These are phyloP conservation scores for Lagerstroemia fauriei DNA, from an alignment of 441 rosid species.

Conservation along the genomic window DNA sequence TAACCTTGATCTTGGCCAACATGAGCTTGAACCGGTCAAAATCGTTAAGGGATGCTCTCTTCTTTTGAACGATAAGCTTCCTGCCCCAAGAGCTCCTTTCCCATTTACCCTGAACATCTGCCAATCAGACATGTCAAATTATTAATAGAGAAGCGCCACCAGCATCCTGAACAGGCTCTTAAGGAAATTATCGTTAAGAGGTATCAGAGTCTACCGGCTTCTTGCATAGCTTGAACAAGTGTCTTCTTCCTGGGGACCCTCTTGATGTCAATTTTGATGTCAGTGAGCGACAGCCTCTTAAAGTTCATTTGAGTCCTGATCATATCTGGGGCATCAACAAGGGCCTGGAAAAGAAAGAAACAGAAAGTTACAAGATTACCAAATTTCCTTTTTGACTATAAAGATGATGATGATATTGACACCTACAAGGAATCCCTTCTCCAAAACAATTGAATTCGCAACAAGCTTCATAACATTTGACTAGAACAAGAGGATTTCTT, in stretches of 20 bases:
- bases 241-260: conserved; percentile 14
- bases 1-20: conserved; percentile 14
- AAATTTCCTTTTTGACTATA: not conserved
- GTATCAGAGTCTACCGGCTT: conserved; percentile 1
- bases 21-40: conserved; percentile 13
- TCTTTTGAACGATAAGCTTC: conserved; percentile 10
- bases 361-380: not conserved
- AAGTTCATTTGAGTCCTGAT: conserved; percentile 18
- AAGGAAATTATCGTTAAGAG: not conserved
- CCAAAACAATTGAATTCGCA: not conserved
- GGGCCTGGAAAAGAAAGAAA: not conserved
- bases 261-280: not conserved
- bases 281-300: conserved; percentile 16
- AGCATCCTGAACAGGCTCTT: not conserved
- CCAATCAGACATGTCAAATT: not conserved
- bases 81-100: conserved; percentile 14
- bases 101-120: conserved; percentile 20
- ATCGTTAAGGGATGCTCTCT: conserved; percentile 12
- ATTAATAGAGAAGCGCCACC: not conserved
- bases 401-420: not conserved
- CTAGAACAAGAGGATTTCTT: not conserved
- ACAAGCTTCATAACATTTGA: not conserved
- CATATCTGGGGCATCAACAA: conserved; percentile 20
- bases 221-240: conserved; percentile 8
- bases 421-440: not conserved